Conservation (phyloP, 2,329 filamentous ascomycete species). For the Thelonectria rubi region DNA sequence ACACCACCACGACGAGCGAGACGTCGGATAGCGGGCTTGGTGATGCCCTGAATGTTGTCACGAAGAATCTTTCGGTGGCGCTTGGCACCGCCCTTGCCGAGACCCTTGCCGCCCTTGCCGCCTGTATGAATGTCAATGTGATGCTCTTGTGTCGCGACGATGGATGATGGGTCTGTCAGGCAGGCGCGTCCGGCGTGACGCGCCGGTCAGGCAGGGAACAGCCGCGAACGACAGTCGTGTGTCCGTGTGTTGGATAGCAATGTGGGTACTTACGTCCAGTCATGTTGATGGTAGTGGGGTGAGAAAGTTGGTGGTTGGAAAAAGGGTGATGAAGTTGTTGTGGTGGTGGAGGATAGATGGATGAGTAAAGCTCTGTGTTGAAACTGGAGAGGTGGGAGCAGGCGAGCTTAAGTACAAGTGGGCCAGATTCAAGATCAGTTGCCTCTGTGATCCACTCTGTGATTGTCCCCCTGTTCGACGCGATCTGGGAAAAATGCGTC, state of each 20-base stretch:
- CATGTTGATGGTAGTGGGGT: conserved; percentile 58
- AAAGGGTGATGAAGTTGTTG: conserved; percentile 23
- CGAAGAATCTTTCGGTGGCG: conserved; percentile 99
- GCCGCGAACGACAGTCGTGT: no score
- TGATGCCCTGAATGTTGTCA: conserved; percentile 99
- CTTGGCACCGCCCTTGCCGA: conserved; percentile 98
- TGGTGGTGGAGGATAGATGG: conserved; percentile 21
- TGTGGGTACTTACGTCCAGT: conserved; percentile 72
- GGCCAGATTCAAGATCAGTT: conserved; percentile 51
- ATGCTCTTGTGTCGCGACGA: conserved; percentile 17
- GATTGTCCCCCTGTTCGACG: conserved; percentile 39
- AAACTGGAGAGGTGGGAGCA: conserved; percentile 39
- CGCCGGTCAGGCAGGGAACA: not conserved
- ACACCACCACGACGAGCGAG: conserved; percentile 99
- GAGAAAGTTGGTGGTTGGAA: conserved; percentile 21
- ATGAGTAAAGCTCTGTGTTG: conserved; percentile 28
- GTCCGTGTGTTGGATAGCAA: not conserved
- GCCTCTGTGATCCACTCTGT: conserved; percentile 26
- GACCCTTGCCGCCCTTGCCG: conserved; percentile 96
- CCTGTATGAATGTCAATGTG: conserved; percentile 67
- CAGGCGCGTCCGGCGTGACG: conserved; percentile 29
- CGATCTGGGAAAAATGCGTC: conserved; percentile 29
- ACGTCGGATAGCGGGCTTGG: conserved; percentile 98
- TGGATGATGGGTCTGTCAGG: not conserved
- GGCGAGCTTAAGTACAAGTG: conserved; percentile 52